Base-by-base conservation (phyloP, 1,284 basidiomycete genomes). In the Fomitopsis pinicola region DNA sequence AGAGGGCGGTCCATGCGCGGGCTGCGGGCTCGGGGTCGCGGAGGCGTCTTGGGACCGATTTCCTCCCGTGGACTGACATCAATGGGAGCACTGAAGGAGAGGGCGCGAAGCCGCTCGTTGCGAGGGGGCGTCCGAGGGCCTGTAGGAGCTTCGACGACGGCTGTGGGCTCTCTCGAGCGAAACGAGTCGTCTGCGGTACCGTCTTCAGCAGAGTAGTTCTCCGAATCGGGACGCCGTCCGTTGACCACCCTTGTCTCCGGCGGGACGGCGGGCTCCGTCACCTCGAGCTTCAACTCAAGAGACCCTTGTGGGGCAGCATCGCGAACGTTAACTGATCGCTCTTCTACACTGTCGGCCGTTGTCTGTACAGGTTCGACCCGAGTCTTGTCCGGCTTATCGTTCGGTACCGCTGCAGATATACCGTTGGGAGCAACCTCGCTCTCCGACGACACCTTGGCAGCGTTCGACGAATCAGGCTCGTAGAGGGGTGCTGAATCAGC, bases 81-180 rank as follows among this genome's bases (percentile, higher is more conserved):
- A 53, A 33, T 45, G 33, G 33, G 50, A 60, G 35, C 19, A 46
- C 56, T 42, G 58, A 58, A 7, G 68, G 62, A n/a, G 78, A 33
- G 77, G 63, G 6, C 59, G 58, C 17, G 75, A 58, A 26, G 72
- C 71, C 40, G 64, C 62, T 30, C 28, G 14, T 15, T 2, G n/a
- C 28, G 28, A 2, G 22, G 14, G 28, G 12, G 26, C 19, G 9
- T 36, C n/a, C 22, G 55, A 50, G 12, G 36, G 53, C 12, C 33
- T 36, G 15, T 12, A 15, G 14, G 19, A 33, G 48, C 22, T n/a
- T 55, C 55, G 22, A 55, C 38, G 10, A 42, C 38, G 9, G 36
- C 30, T 22, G 28, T 36, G 30, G 30, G 28, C 57, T 48, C 44
- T 42, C 19, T 36, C 8, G 15, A 3, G 8, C 33, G 15, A 22